Percentiles rank a stretch among this genome's conserved stretches.
These are phyloP conservation scores for Blastocystis hominis DNA, from an alignment of 352 stramenopile species.

Conservation along the genomic window DNA sequence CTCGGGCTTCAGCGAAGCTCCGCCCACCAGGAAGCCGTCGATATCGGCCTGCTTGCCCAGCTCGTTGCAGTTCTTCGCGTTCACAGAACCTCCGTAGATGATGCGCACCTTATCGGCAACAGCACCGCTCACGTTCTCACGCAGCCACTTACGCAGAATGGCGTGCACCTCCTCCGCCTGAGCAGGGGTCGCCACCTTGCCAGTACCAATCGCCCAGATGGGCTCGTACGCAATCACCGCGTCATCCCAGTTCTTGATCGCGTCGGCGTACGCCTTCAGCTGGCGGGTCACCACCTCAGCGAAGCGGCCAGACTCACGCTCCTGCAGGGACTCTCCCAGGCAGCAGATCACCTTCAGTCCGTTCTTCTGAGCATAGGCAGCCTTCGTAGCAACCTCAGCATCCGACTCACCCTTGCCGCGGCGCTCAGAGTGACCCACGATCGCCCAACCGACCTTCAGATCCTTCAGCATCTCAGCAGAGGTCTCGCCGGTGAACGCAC, in stretches of 20 bases:
- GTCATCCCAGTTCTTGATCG: slow-evolving; percentile 81
- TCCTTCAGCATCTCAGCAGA: slow-evolving; percentile 91
- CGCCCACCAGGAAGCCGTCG: no score
- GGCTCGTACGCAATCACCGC: slow-evolving; percentile 92
- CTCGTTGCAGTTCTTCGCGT: slow-evolving; percentile 78
- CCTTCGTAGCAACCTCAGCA: slow-evolving; percentile 82
- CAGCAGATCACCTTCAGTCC: slow-evolving; percentile 87
- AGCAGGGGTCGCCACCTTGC: slow-evolving; percentile 88
- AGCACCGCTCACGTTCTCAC: slow-evolving; percentile 77
- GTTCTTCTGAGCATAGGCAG: slow-evolving; percentile 79
- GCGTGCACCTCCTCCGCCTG: slow-evolving; percentile 93
- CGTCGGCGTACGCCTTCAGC: slow-evolving; percentile 76
- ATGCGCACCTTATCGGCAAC: slow-evolving; percentile 83
- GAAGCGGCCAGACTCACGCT: slow-evolving; percentile 80
- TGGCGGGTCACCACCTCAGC: slow-evolving; percentile 83
- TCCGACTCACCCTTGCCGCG: slow-evolving; percentile 81
- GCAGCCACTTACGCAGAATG: slow-evolving; percentile 83
- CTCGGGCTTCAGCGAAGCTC: slow-evolving; percentile 88
- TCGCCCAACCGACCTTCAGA: slow-evolving; percentile 82
- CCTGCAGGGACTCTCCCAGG: slow-evolving; percentile 87
- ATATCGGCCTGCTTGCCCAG: slow-evolving; percentile 87
- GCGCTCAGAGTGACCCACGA: slow-evolving; percentile 89
- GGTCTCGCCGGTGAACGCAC: slow-evolving; percentile 90
- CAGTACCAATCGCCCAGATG: slow-evolving; percentile 93
- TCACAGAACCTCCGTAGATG: slow-evolving; percentile 92